Conservation (phyloP, 495 filamentous ascomycete genomes). For the Aspergillus hancockii region DNA sequence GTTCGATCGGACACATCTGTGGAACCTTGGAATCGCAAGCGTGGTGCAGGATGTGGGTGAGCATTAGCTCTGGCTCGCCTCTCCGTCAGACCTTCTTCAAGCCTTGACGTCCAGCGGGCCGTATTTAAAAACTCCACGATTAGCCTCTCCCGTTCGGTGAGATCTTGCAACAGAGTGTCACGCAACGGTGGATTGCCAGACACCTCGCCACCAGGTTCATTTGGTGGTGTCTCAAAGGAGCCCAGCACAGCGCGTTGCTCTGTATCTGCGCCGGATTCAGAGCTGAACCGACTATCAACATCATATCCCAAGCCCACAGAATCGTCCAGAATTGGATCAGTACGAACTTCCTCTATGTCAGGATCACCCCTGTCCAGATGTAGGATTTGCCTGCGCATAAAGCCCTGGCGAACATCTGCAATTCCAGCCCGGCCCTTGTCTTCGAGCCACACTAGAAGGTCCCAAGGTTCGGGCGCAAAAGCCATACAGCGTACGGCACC, state of each 20-base stretch:
- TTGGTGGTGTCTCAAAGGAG: constrained; percentile 25
- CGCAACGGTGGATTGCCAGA: constrained; percentile 33
- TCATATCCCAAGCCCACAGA: constrained; percentile 24
- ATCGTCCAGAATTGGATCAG: constrained; percentile 42
- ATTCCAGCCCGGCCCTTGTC: constrained; percentile 82
- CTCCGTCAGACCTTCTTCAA: constrained; percentile 38
- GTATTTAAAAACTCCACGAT: constrained; percentile 59
- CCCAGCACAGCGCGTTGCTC: constrained; percentile 35
- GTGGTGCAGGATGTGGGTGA: constrained; percentile 33
- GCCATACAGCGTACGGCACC: constrained; percentile 89
- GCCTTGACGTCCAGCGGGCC: constrained; percentile 40
- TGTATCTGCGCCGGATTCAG: constrained; percentile 29
- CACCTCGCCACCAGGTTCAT: constrained; percentile 21
- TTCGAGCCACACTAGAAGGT: constrained; percentile 92
- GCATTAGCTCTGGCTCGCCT: constrained; percentile 29
- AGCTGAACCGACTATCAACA: constrained; percentile 19
- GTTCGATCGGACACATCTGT: constrained; percentile 44
- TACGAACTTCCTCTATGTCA: constrained; percentile 52
- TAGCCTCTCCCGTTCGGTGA: constrained; percentile 57
- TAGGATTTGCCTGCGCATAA: constrained; percentile 74
- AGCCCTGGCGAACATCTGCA: constrained; percentile 77
- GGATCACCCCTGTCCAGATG: constrained; percentile 59
- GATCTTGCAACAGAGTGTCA: constrained; percentile 45
- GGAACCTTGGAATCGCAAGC: constrained; percentile 35
- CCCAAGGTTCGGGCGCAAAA: constrained; percentile 87